Evolutionary conservation across 306 rosid species (phyloP), one percentile per base, ranked within the genome.

Genomic region (Gillenia trifoliata): DNA sequence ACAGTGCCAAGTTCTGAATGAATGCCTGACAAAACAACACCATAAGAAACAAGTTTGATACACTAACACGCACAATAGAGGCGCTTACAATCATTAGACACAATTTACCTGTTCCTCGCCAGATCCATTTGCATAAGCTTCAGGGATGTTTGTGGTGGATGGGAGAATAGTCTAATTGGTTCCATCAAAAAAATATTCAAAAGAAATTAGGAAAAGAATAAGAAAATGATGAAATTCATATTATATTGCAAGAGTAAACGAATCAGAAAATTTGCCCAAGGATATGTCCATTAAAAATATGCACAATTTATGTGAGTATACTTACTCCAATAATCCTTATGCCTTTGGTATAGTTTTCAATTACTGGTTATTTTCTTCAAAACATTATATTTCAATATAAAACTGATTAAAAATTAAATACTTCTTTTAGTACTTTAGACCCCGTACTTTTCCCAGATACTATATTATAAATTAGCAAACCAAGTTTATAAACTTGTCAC

Each of bases 1-100:
- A 92, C 71, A 95, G 83, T 19, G 97, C 99, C 84, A 95, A 81
- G 70, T 95, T 95, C 87, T 95, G 99, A 74, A 92, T 92, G 83
- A 92, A 95, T 62, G 89, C 97, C 99, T 95, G 81, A 55, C 66
- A 50, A 66, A 74, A 54, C 33, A 81, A 60, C 54, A 61, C 8
- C 43, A 74, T 50, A 49, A 43, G 26, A 68, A 20, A 47, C 1
- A 11, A 59, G 62, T 28, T n/a, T 59, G 62, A 68, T 56, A 20
- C 26, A 74, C 8, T 29, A 59, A 69, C n/a, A 71, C 56, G 13
- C 22, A 70, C 30, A 52, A 52, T 11, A 1, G 2, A 6, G 15
- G 3, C 41, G 67, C 31, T 22, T 11, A 13, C 9, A 50, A 61
- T 30, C 67, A 66, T 54, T 71, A 59, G 1, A 63, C 41, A 72